Evolutionary conservation across 73 alveolate species (phyloP).

Genomic region (Paramecium sonneborni): DNA sequence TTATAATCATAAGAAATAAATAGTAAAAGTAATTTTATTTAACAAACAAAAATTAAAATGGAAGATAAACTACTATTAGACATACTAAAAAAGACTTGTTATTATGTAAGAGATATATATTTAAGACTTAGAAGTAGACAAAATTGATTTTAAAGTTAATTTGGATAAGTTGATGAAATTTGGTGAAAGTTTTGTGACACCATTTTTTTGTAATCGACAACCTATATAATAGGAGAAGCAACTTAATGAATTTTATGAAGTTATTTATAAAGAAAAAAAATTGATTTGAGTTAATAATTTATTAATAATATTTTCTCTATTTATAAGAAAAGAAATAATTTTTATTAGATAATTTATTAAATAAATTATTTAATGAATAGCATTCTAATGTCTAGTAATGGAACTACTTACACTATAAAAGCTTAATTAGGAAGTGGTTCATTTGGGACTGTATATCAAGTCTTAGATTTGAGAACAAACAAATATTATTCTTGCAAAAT

Average conservation of each 20-base stretch:
- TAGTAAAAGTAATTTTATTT: background rate
- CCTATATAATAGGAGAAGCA: background rate
- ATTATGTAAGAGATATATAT: background rate
- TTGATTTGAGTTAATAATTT: background rate
- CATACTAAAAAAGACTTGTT: background rate
- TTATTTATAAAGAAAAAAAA: background rate
- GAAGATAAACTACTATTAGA: background rate
- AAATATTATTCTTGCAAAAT: background rate
- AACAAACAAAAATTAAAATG: background rate
- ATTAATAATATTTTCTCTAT: background rate
- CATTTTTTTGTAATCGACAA: background rate
- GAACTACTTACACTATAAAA: background rate
- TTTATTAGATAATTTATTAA: background rate
- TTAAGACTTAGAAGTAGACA: background rate
- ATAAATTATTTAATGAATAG: background rate
- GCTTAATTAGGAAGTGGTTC: constrained; percentile 2
- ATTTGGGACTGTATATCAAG: background rate
- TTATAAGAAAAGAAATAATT: background rate
- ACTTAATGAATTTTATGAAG: background rate
- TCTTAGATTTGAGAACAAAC: background rate
- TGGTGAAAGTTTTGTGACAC: background rate
- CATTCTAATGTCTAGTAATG: background rate
- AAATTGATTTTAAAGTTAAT: background rate
- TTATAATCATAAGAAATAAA: background rate
- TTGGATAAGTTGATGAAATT: background rate